phyloP scores from a whole-genome alignment of 441 rosid species.

The Arabidopsis lyrata region DNA sequence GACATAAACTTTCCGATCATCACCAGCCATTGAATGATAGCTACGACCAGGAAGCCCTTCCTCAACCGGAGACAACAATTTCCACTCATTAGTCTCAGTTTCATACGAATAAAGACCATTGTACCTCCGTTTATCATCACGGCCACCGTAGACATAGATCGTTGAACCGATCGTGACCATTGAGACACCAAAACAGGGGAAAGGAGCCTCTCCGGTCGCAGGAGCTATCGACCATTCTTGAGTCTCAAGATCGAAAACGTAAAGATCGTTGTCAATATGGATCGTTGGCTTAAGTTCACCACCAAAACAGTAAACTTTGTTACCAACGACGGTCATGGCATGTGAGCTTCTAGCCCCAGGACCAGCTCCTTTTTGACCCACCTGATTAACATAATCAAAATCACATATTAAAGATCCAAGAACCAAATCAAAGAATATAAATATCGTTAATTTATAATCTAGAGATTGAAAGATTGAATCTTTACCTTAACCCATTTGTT shows the following conservation, averaged over 20 bases:
- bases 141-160: constrained; percentile 82
- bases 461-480: neutral
- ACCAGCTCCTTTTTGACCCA: constrained; percentile 68
- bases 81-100: constrained; percentile 64
- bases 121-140: constrained; percentile 67
- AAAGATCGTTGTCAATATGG: constrained; percentile 78
- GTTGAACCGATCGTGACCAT: constrained; percentile 71
- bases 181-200: constrained; percentile 84
- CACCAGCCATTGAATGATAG: constrained; percentile 71
- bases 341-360: constrained; percentile 97
- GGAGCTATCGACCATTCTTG: constrained; percentile 66
- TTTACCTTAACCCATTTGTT: constrained; percentile 42
- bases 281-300: constrained; percentile 89
- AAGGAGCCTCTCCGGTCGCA: constrained; percentile 74
- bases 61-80: constrained; percentile 54
- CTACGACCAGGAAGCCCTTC: constrained; percentile 73
- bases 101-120: constrained; percentile 71
- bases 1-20: constrained; percentile 64
- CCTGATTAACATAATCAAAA: constrained; percentile 47
- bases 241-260: constrained; percentile 66
- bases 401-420: neutral
- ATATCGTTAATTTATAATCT: too few relatives aligned
- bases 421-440: neutral
- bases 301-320: constrained; percentile 78
- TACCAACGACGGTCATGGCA: constrained; percentile 70